Percentiles rank a stretch among this genome's conserved stretches.
These are phyloP conservation scores for Platanthera zijinensis DNA, from an alignment of 106 monocot species.

Conservation along the genomic window DNA sequence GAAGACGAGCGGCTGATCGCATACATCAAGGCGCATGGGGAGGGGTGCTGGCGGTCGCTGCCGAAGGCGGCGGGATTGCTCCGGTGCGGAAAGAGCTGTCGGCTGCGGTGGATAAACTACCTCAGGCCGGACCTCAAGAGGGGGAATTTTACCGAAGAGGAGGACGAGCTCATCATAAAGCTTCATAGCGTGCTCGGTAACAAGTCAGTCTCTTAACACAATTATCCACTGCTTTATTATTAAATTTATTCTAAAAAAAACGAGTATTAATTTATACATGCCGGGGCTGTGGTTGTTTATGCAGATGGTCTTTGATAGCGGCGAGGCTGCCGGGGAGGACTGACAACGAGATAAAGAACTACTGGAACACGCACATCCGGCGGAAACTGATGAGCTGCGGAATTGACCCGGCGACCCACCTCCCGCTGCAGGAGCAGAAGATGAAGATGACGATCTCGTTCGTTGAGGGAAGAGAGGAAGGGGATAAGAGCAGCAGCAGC, in stretches of 20 bases:
- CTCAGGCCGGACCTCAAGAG: slow-evolving; percentile 53
- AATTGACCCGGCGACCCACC: slow-evolving; percentile 49
- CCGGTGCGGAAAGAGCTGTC: slow-evolving; percentile 42
- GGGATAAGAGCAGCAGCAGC: neutral
- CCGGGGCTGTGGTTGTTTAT: neutral
- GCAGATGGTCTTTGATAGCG: slow-evolving; percentile 58
- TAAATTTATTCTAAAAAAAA: neutral
- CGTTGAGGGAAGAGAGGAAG: slow-evolving; percentile 1
- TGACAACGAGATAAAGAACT: slow-evolving; percentile 70
- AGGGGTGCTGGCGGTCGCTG: slow-evolving; percentile 49
- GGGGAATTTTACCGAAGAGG: slow-evolving; percentile 56
- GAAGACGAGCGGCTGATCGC: slow-evolving; percentile 13
- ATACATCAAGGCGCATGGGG: slow-evolving; percentile 9
- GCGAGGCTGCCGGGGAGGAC: slow-evolving; percentile 55
- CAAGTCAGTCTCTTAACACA: slow-evolving; percentile 14
- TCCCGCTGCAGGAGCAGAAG: slow-evolving; percentile 10
- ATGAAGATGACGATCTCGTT: neutral
- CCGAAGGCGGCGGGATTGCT: slow-evolving; percentile 44
- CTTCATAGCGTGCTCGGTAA: slow-evolving; percentile 50
- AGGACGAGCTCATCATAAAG: slow-evolving; percentile 57
- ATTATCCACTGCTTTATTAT: neutral
- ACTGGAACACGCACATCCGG: slow-evolving; percentile 67
- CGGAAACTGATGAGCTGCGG: slow-evolving; percentile 52
- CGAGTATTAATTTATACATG: neutral
- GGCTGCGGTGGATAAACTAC: slow-evolving; percentile 47